Evolutionary conservation across 495 filamentous ascomycete species (phyloP).

Genomic region (Eremomyces bilateralis): DNA sequence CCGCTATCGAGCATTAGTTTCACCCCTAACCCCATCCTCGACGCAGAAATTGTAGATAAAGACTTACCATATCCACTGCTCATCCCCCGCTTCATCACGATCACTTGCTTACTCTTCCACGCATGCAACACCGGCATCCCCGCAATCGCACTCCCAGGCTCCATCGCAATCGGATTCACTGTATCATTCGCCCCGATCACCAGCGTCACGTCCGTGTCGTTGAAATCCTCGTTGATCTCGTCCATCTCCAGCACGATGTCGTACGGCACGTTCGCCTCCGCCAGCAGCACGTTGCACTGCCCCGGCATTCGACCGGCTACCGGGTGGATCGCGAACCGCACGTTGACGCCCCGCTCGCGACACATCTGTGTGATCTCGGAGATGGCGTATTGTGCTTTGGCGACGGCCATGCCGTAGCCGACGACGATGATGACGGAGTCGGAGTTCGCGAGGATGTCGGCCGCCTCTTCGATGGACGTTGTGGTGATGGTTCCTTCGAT

Average conservation of each 20-base stretch:
- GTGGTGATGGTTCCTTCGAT: conserved; percentile 53
- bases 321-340: conserved; percentile 71
- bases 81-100: conserved; percentile 74
- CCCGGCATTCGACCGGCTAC: conserved; percentile 72
- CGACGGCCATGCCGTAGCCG: conserved; percentile 74
- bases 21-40: conserved; percentile 1
- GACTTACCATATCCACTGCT: conserved; percentile 52
- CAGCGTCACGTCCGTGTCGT: conserved; percentile 59
- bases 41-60: neutral
- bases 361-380: conserved; percentile 53
- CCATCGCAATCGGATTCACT: conserved; percentile 63
- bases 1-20: conserved; percentile 24
- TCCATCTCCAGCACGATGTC: conserved; percentile 79
- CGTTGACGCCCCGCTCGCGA: conserved; percentile 44
- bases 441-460: conserved; percentile 42
- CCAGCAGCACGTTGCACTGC: conserved; percentile 66
- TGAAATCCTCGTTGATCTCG: conserved; percentile 76
- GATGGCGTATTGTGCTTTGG: conserved; percentile 70
- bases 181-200: conserved; percentile 77
- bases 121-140: conserved; percentile 74
- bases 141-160: conserved; percentile 55
- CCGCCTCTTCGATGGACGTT: conserved; percentile 53
- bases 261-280: conserved; percentile 63
- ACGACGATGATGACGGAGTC: conserved; percentile 67
- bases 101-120: conserved; percentile 75